Evolutionary conservation across 768 basidiomycete species (phyloP), one percentile per base, ranked within the genome.

Genomic region (Pholiota conissans): DNA sequence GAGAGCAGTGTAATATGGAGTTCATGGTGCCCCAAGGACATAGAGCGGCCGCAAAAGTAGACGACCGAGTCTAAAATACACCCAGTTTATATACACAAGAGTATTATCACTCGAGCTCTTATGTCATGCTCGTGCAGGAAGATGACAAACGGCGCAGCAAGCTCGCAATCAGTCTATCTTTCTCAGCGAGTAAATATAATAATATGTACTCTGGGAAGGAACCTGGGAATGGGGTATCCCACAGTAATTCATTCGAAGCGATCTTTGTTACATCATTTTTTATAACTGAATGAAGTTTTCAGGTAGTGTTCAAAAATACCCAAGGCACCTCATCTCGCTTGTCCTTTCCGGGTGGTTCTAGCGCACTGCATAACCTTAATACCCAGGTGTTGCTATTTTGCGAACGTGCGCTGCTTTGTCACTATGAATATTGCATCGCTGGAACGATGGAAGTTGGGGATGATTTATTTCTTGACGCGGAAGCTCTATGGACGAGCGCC

Each of bases 231-330:
- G n/a, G 28, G 3, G 10, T 29, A 30, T 49, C 29, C 22, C 34
- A 22, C 29, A 29, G 49, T 50, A 50, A 50, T 50, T n/a, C n/a
- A 50, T 13, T 30, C n/a, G 49, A 50, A 35, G 20, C 42, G 42
- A 45, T 0, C 11, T 4, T 16, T 16, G 8, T 32, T 32, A 32
- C 30, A 32, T 32, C 30, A 32, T 11, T n/a, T 39, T 39, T n/a
- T 4, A 16, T 16, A 10, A 4, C 7, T 8, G 37, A 39, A 39
- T 14, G 37, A 39, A 16, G 9, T n/a, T n/a, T 8, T 18, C 11
- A 13, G 42, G 22, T 22, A 45, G 42, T 45, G 42, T 45, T 4
- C 42, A 45, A 45, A 45, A 24, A 20, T 45, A 45, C 42, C 13
- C 13, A 45, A 24, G 20, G 42, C 42, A 24, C 42, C 11, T 32